Evolutionary conservation across 2,329 filamentous ascomycete species (phyloP).

Genomic region (Herpotrichia juniperi): DNA sequence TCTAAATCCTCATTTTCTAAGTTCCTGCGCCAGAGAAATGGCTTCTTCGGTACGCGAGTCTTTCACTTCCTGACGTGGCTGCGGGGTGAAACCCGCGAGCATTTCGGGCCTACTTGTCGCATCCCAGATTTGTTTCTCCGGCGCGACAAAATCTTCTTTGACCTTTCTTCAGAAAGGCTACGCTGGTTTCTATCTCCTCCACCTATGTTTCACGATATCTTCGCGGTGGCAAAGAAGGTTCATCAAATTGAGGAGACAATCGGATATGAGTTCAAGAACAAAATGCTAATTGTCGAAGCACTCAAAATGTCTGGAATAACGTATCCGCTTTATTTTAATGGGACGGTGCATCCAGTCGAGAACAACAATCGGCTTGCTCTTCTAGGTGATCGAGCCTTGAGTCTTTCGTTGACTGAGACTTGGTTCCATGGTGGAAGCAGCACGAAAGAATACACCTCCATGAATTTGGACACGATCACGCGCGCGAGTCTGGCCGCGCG

Average conservation of each 20-base stretch:
- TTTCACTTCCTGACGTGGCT: conserved; percentile 3
- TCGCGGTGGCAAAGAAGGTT: conserved; percentile 21
- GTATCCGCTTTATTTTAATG: conserved; percentile 22
- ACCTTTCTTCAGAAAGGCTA: conserved; percentile 9
- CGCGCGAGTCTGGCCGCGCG: conserved; percentile 9
- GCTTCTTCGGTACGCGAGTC: not conserved
- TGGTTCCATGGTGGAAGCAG: conserved; percentile 23
- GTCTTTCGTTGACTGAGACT: conserved; percentile 18
- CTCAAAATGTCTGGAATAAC: conserved; percentile 16
- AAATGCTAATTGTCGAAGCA: conserved; percentile 23
- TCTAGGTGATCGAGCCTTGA: conserved; percentile 25
- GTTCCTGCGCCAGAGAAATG: no score
- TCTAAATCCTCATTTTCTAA: no score
- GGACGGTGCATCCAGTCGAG: conserved; percentile 7
- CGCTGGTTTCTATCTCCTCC: conserved; percentile 11
- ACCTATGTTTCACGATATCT: conserved; percentile 14
- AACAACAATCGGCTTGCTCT: conserved; percentile 28
- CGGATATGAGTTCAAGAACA: conserved; percentile 29
- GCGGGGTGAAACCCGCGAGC: conserved; percentile 4
- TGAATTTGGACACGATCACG: conserved; percentile 7
- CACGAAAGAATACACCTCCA: conserved; percentile 7
- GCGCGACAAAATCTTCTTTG: conserved; percentile 17
- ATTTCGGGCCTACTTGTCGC: conserved; percentile 18
- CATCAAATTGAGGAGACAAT: conserved; percentile 18
- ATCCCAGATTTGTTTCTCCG: conserved; percentile 21